Evolutionary conservation across 768 basidiomycete genomes (phyloP).

Genomic region (Rhizopogon roseolus): DNA sequence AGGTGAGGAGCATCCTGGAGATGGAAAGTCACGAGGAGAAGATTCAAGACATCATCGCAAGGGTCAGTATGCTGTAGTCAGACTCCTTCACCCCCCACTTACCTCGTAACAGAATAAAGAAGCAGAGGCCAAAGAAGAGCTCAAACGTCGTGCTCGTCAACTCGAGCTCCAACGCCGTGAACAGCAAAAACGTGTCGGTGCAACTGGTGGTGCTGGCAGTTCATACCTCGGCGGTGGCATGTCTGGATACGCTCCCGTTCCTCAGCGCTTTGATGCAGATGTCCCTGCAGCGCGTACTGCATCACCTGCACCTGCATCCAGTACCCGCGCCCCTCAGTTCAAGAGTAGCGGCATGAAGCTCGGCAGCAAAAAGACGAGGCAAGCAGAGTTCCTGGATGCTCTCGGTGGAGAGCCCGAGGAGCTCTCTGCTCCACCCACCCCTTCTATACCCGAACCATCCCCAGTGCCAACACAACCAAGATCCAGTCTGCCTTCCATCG

Average conservation of each 20-base stretch:
- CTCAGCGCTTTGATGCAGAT: constrained; percentile 66
- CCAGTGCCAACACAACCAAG: constrained; percentile 42
- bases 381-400: constrained; percentile 83
- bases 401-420: constrained; percentile 73
- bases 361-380: constrained; percentile 86
- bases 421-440: constrained; percentile 46
- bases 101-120: constrained; percentile 78
- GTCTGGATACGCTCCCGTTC: constrained; percentile 66
- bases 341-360: constrained; percentile 96
- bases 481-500: constrained; percentile 70
- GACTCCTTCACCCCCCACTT: background rate
- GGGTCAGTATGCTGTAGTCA: constrained; percentile 44
- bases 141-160: constrained; percentile 96
- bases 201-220: constrained; percentile 40
- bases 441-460: constrained; percentile 43
- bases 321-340: constrained; percentile 73
- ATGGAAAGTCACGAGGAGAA: constrained; percentile 93
- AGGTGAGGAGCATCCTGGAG: constrained; percentile 74
- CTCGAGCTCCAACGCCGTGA: constrained; percentile 97
- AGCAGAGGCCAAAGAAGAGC: constrained; percentile 97
- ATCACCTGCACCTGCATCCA: constrained; percentile 37
- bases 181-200: constrained; percentile 73
- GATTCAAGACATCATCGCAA: constrained; percentile 97
- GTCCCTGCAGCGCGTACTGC: constrained; percentile 39
- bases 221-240: constrained; percentile 64